A percentile compares a stretch with the other conserved stretches of the same genome.
These are phyloP conservation scores for Zancudomyces culisetae DNA, from an alignment of 371 early-diverging fungal genomes.

Conservation along the genomic window DNA sequence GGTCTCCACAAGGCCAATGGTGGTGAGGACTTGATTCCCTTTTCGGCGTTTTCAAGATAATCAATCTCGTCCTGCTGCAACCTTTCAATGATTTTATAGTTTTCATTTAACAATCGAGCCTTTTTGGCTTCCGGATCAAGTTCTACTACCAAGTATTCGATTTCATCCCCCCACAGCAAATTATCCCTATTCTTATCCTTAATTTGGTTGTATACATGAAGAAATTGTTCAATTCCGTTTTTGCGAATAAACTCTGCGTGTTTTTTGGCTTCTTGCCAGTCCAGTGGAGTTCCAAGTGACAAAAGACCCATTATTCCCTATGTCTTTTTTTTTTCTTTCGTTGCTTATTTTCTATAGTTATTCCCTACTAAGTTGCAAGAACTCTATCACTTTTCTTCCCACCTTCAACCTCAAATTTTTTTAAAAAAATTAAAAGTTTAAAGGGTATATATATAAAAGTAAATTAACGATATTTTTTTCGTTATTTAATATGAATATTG, in stretches of 20 bases:
- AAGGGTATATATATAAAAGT: too few species aligned
- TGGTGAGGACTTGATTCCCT: conserved; percentile 2
- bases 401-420: too few species aligned
- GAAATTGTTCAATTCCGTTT: conserved; percentile 87
- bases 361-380: neutral
- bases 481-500: too few species aligned
- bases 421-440: too few species aligned
- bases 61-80: conserved; percentile 49
- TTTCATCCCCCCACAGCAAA: conserved; percentile 94
- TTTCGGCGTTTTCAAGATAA: conserved; percentile 14
- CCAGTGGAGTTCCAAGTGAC: conserved; percentile 86
- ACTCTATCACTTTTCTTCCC: too few species aligned
- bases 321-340: neutral
- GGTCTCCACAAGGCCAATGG: conserved; percentile 78
- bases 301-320: conserved; percentile 77
- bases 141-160: conserved; percentile 81
- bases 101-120: conserved; percentile 59
- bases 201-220: conserved; percentile 61
- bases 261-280: conserved; percentile 73
- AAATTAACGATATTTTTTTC: too few species aligned
- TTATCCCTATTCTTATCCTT: conserved; percentile 56
- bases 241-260: conserved; percentile 73
- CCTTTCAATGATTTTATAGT: conserved; percentile 60
- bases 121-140: conserved; percentile 49
- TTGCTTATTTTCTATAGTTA: neutral